These are phyloP conservation scores for Sanghuangporus baumii DNA, from an alignment of 1,284 basidiomycete genomes.

Conservation along the genomic window DNA sequence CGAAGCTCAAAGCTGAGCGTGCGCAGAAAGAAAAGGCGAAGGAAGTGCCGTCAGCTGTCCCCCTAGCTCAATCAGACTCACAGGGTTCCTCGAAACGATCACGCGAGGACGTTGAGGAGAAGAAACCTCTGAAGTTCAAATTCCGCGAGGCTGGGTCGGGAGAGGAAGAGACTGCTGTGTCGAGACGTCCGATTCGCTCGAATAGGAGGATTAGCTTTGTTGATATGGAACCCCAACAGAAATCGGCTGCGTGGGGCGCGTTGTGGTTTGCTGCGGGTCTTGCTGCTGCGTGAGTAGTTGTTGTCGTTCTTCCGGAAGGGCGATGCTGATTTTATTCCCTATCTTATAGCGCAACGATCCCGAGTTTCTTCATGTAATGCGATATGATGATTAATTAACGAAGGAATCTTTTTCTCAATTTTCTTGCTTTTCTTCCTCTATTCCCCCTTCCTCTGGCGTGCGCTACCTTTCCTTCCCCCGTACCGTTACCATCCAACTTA, in stretches of 20 bases:
- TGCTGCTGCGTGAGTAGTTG: slow-evolving; percentile 56
- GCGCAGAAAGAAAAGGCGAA: slow-evolving; percentile 26
- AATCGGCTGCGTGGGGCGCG: slow-evolving; percentile 69
- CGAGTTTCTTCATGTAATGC: slow-evolving; percentile 16
- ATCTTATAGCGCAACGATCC: slow-evolving; percentile 12
- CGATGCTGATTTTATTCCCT: neutral
- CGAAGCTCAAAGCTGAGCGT: slow-evolving; percentile 54
- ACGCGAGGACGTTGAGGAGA: slow-evolving; percentile 44
- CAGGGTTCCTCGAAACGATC: slow-evolving; percentile 34
- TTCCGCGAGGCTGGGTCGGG: slow-evolving; percentile 44
- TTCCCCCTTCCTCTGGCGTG: neutral
- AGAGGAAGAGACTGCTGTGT: slow-evolving; percentile 41
- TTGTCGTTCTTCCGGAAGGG: neutral
- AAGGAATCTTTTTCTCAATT: neutral
- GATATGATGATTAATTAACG: neutral
- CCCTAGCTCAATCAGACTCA: slow-evolving; percentile 14
- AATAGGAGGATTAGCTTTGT: slow-evolving; percentile 52
- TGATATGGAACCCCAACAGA: slow-evolving; percentile 53
- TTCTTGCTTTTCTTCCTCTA: neutral
- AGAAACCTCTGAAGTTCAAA: slow-evolving; percentile 45
- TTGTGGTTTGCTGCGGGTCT: slow-evolving; percentile 69
- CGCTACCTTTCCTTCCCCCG: neutral
- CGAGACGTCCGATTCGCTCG: slow-evolving; percentile 55
- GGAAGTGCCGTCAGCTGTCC: slow-evolving; percentile 20
- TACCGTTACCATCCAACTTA: neutral